Conservation (phyloP, 768 basidiomycete genomes). For the Daedalea quercina region DNA sequence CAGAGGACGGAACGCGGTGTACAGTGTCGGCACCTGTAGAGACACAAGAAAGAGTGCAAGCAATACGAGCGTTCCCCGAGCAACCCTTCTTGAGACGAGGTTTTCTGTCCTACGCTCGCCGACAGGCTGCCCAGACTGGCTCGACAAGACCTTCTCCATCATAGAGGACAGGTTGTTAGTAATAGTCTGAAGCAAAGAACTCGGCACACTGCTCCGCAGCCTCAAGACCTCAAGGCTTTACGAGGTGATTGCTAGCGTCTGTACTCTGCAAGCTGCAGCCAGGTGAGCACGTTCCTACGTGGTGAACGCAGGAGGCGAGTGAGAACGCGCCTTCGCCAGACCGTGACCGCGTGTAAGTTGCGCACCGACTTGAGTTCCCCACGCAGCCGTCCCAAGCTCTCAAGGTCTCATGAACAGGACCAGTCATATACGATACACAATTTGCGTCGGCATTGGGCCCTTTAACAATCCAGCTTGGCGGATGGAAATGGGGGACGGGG, state of each 20-base stretch:
- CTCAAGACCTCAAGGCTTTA: no score
- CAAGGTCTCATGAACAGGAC: no score
- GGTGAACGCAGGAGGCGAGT: neutral
- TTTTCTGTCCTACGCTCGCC: neutral
- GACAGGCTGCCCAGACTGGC: neutral
- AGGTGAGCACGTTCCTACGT: neutral
- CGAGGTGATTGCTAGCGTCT: no score
- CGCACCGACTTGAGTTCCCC: neutral
- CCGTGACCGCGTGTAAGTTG: neutral
- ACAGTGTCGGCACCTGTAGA: neutral
- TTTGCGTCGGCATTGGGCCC: no score
- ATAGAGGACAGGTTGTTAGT: neutral
- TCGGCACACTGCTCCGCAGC: no score
- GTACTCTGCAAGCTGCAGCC: neutral
- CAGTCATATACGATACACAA: no score
- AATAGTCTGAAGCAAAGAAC: no score
- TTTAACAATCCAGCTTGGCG: neutral
- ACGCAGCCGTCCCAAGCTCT: no score
- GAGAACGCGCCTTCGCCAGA: neutral
- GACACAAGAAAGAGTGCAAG: neutral
- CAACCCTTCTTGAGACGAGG: neutral
- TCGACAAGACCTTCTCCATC: neutral
- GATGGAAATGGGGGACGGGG: neutral
- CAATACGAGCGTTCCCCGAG: neutral
- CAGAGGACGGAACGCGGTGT: neutral